phyloP scores from a whole-genome alignment of 2,329 filamentous ascomycete species.

The Emergomyces orientalis region DNA sequence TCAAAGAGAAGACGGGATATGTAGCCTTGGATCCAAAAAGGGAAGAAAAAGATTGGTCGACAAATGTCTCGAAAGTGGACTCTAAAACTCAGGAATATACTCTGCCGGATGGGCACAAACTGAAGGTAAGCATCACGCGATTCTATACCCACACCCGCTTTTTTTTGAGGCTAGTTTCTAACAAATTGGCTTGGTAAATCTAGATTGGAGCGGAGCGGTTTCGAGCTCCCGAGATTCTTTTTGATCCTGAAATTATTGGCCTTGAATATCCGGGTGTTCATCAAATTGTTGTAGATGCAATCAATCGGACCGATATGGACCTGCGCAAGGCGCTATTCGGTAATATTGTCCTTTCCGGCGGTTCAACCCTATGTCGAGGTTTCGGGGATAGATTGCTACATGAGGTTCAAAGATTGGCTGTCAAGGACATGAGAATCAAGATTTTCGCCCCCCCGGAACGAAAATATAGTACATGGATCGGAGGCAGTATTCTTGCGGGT shows the following conservation, averaged over 20 bases:
- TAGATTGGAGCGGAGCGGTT: constrained; percentile 90
- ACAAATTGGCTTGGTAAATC: neutral
- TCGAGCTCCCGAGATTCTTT: constrained; percentile 91
- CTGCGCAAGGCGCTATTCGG: constrained; percentile 86
- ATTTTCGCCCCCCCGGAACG: constrained; percentile 96
- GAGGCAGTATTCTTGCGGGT: constrained; percentile 90
- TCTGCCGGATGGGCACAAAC: constrained; percentile 83
- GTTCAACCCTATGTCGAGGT: constrained; percentile 90
- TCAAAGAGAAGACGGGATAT: constrained; percentile 93
- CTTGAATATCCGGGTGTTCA: constrained; percentile 95
- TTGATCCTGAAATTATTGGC: constrained; percentile 93
- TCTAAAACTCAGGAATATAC: constrained; percentile 77
- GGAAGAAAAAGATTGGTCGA: constrained; percentile 93
- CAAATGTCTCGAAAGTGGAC: constrained; percentile 60
- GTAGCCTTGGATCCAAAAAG: constrained; percentile 82
- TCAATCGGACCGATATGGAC: constrained; percentile 90
- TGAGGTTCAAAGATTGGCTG: constrained; percentile 84
- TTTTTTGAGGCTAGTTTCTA: neutral
- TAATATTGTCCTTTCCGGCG: constrained; percentile 94
- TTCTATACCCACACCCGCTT: neutral
- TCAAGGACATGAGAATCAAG: constrained; percentile 99
- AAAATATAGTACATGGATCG: constrained; percentile 99
- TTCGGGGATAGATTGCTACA: constrained; percentile 88
- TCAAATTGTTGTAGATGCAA: constrained; percentile 94
- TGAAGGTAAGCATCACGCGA: constrained; percentile 54